These are phyloP conservation scores for Boletus subcaerulescens DNA, from an alignment of 768 basidiomycete species.

Conservation along the genomic window DNA sequence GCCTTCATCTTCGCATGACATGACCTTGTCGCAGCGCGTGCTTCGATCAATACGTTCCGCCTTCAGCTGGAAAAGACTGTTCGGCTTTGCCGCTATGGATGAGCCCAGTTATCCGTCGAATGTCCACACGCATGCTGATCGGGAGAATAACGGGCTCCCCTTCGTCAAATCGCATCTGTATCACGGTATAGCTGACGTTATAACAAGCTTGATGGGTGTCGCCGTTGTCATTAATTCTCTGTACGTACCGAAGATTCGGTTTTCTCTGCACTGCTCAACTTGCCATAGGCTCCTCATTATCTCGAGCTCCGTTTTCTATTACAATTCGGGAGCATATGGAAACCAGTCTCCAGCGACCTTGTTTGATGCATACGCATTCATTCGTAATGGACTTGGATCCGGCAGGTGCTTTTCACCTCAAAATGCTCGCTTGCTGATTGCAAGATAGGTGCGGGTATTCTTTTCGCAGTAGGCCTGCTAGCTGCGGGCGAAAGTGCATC, in stretches of 20 bases:
- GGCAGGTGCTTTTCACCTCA: conserved; percentile 37
- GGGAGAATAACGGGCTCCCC: conserved; percentile 51
- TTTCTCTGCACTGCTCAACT: background rate
- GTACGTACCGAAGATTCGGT: conserved; percentile 37
- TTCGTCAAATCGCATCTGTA: conserved; percentile 64
- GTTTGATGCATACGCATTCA: conserved; percentile 80
- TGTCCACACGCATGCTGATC: conserved; percentile 48
- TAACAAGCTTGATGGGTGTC: conserved; percentile 70
- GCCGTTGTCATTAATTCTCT: conserved; percentile 87
- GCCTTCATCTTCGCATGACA: conserved; percentile 1
- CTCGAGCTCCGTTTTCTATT: conserved; percentile 79
- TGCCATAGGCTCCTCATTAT: conserved; percentile 69
- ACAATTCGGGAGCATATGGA: conserved; percentile 41
- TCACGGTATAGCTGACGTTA: conserved; percentile 66
- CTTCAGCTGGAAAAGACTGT: conserved; percentile 17
- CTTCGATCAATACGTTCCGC: conserved; percentile 4
- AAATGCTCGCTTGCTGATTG: background rate
- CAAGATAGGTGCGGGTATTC: conserved; percentile 64
- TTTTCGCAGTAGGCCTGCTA: conserved; percentile 86
- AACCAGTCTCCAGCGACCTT: conserved; percentile 59
- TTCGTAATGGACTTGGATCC: conserved; percentile 63
- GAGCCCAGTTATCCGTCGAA: conserved; percentile 19
- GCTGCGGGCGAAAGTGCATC: conserved; percentile 88
- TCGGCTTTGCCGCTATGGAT: conserved; percentile 24
- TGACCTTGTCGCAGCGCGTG: conserved; percentile 23